These are phyloP conservation scores for Osmozyma mogii DNA, from an alignment of 805 yeast genomes.

Conservation along the genomic window DNA sequence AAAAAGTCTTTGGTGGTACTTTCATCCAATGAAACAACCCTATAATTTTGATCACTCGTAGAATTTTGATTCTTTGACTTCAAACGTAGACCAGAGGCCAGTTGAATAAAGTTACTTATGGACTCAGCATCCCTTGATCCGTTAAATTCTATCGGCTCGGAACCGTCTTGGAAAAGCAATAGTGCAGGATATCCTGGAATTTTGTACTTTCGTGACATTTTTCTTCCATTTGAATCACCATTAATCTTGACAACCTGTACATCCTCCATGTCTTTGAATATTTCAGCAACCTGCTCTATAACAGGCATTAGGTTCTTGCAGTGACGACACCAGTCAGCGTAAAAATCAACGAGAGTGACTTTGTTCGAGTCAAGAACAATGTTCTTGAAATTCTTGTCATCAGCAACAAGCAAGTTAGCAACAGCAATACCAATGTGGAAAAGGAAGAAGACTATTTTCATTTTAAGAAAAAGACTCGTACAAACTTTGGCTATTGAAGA, in stretches of 20 bases:
- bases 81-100: slow-evolving; percentile 23
- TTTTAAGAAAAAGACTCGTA: no score
- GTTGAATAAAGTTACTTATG: slow-evolving; percentile 45
- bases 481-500: no score
- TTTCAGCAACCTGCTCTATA: slow-evolving; percentile 22
- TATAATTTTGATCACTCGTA: no score
- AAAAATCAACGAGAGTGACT: slow-evolving; percentile 37
- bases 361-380: slow-evolving; percentile 48
- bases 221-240: slow-evolving; percentile 52
- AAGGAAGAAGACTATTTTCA: no score
- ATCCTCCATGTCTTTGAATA: slow-evolving; percentile 23
- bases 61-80: no score
- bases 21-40: no score
- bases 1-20: no score
- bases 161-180: slow-evolving; percentile 45
- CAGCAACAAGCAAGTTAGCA: no score
- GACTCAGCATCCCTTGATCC: slow-evolving; percentile 47
- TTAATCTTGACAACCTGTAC: slow-evolving; percentile 49
- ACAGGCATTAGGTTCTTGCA: slow-evolving; percentile 51
- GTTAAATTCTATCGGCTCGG: slow-evolving; percentile 45
- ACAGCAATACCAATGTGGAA: no score
- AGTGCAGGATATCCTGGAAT: slow-evolving; percentile 62
- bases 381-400: slow-evolving; percentile 45
- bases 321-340: slow-evolving; percentile 69
- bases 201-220: slow-evolving; percentile 42